Percentiles rank a stretch among this genome's conserved stretches.
These are phyloP conservation scores for Crithidia acanthocephali DNA, from an alignment of 208 protist genomes.

Conservation along the genomic window DNA sequence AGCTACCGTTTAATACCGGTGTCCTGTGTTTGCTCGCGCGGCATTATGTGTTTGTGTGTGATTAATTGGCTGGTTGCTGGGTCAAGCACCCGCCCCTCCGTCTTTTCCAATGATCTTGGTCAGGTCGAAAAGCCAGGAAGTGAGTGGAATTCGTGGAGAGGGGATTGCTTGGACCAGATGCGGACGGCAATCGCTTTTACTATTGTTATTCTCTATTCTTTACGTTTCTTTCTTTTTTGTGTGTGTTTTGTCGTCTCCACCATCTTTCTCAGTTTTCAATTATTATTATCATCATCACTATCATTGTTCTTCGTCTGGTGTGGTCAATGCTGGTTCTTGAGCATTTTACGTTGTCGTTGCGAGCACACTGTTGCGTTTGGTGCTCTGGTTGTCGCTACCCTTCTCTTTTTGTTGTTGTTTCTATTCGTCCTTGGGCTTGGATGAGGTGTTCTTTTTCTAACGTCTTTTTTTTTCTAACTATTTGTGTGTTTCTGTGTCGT, in stretches of 20 bases:
- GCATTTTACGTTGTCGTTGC: neutral
- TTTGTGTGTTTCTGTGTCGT: neutral
- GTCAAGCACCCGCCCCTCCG: too few species aligned
- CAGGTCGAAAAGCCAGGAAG: too few species aligned
- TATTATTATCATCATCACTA: neutral
- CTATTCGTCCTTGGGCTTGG: constrained; percentile 9
- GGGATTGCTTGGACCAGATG: too few species aligned
- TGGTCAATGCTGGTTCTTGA: neutral
- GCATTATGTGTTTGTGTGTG: too few species aligned
- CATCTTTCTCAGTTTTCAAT: neutral
- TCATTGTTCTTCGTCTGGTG: neutral
- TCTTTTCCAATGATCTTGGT: too few species aligned
- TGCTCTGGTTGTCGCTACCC: neutral
- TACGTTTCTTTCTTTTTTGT: constrained; percentile 2
- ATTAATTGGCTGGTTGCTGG: too few species aligned
- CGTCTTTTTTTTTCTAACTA: too few species aligned
- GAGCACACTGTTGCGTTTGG: neutral
- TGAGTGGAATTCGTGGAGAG: too few species aligned
- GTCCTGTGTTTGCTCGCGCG: too few species aligned
- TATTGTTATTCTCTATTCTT: neutral
- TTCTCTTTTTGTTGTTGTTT: neutral
- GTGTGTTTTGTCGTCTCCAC: neutral
- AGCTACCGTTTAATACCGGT: too few species aligned
- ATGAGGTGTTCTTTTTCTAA: neutral
- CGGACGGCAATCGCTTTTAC: too few species aligned